Conservation (phyloP, 2,329 filamentous ascomycete genomes). For the Colletotrichum sp. region DNA sequence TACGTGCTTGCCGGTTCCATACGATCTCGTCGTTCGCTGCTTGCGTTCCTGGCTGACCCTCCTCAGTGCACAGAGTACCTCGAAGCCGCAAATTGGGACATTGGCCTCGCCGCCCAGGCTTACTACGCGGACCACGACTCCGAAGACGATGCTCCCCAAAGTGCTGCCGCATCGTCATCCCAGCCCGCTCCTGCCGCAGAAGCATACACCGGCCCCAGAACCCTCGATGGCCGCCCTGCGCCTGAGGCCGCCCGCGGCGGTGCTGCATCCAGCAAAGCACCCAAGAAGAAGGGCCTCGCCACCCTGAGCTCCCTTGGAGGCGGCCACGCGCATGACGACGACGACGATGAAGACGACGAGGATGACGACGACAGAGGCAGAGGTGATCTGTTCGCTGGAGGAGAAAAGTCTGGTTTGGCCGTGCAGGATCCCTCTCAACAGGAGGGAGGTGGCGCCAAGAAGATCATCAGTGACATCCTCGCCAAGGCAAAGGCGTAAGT, state of each 20-base stretch:
- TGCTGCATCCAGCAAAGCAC: constrained; percentile 40
- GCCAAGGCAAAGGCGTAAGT: constrained; percentile 67
- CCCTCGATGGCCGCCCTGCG: constrained; percentile 66
- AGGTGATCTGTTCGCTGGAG: constrained; percentile 80
- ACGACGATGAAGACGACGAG: constrained; percentile 60
- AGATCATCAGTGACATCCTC: constrained; percentile 67
- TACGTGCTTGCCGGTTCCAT: not conserved
- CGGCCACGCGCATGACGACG: constrained; percentile 64
- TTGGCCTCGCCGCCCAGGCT: constrained; percentile 65
- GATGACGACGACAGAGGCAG: constrained; percentile 63
- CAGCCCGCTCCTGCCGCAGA: constrained; percentile 31
- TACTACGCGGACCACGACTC: constrained; percentile 66
- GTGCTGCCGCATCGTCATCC: constrained; percentile 32
- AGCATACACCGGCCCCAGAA: constrained; percentile 65
- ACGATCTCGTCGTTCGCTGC: not conserved
- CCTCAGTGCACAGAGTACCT: constrained; percentile 73
- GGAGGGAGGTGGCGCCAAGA: constrained; percentile 50
- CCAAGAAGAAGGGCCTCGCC: constrained; percentile 66
- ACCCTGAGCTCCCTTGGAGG: constrained; percentile 60
- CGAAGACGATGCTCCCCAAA: constrained; percentile 42
- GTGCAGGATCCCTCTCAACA: constrained; percentile 64
- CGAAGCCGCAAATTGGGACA: constrained; percentile 68
- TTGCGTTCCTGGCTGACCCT: not conserved
- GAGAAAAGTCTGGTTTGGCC: constrained; percentile 80
- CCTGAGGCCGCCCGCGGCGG: constrained; percentile 35